Percentiles rank a stretch among this genome's conserved stretches.
These are phyloP conservation scores for Avena insularis DNA, from an alignment of 176 grass and related monocot species.

Conservation along the genomic window DNA sequence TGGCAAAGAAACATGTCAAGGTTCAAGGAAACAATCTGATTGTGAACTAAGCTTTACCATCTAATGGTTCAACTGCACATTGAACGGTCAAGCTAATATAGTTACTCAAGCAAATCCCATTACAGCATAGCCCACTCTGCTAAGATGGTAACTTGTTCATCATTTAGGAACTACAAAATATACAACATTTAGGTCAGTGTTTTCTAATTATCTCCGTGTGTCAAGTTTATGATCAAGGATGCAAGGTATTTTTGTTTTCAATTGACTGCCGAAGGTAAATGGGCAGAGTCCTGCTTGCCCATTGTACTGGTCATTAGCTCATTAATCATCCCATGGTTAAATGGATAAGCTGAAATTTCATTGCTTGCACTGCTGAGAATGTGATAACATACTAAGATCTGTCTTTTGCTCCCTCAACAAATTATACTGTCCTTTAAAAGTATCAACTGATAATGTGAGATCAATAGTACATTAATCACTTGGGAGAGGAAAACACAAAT, in stretches of 20 bases:
- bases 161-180: conserved; percentile 31
- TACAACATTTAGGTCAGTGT: not conserved
- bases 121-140: not conserved
- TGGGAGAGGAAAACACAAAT: conserved; percentile 2
- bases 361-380: not conserved
- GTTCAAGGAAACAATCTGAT: not conserved
- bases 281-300: not conserved
- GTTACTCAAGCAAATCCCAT: not conserved
- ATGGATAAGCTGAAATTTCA: not conserved
- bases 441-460: conserved; percentile 1
- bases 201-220: not conserved
- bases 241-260: not conserved
- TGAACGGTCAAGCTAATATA: conserved; percentile 3
- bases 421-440: conserved; percentile 3
- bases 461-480: not conserved
- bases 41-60: conserved; percentile 1
- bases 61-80: conserved; percentile 10
- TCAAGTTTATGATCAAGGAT: conserved; percentile 2
- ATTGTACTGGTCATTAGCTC: conserved; percentile 11
- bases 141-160: conserved; percentile 7
- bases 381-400: conserved; percentile 1
- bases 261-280: not conserved
- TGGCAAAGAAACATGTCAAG: not conserved
- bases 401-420: not conserved
- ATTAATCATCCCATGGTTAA: conserved; percentile 6